phyloP scores from a whole-genome alignment of 352 stramenopile species.

The Phytophthora pistaciae region DNA sequence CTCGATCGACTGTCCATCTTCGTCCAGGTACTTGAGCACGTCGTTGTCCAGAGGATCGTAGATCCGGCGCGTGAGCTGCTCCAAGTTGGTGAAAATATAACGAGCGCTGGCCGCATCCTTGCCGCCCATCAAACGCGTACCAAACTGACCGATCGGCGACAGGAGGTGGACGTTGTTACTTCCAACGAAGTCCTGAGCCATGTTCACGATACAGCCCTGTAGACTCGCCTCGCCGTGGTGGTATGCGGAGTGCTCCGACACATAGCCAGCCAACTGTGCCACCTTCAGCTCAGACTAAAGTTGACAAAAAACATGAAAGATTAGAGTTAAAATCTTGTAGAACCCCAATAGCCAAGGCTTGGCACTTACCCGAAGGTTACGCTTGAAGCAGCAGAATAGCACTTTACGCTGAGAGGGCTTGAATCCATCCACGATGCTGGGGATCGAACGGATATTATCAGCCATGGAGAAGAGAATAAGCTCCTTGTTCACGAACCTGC shows the following conservation, averaged over 20 bases:
- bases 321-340: constrained; percentile 13
- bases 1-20: constrained; percentile 94
- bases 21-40: constrained; percentile 91
- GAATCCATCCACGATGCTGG: constrained; percentile 96
- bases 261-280: constrained; percentile 96
- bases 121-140: constrained; percentile 96
- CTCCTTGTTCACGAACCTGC: constrained; percentile 98
- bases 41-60: constrained; percentile 93
- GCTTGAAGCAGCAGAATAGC: constrained; percentile 98
- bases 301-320: constrained; percentile 4
- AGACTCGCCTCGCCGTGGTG: constrained; percentile 98
- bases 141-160: constrained; percentile 97
- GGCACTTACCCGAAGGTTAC: constrained; percentile 94
- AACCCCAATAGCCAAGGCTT: constrained; percentile 20
- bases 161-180: constrained; percentile 99
- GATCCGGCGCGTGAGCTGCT: constrained; percentile 82
- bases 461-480: constrained; percentile 99
- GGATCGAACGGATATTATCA: constrained; percentile 97
- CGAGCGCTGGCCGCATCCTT: constrained; percentile 95
- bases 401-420: constrained; percentile 99
- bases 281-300: constrained; percentile 88
- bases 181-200: constrained; percentile 99
- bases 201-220: constrained; percentile 96
- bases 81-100: constrained; percentile 96
- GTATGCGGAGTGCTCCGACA: constrained; percentile 98